Evolutionary conservation across 2,329 filamentous ascomycete species (phyloP).

Genomic region (Cladosporium cucumerinum): DNA sequence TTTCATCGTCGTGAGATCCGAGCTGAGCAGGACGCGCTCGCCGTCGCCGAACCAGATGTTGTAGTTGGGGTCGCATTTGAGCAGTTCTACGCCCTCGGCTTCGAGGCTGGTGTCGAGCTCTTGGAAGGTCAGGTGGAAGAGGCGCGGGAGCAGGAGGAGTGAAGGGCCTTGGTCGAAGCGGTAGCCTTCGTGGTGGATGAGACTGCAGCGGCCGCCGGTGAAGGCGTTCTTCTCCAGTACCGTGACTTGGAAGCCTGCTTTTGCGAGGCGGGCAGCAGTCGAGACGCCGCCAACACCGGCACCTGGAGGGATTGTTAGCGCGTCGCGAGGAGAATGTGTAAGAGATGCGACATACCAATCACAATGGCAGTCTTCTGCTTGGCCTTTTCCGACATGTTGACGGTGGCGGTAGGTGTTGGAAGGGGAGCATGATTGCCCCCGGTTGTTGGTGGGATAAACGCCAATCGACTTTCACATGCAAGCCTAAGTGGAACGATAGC

Average conservation of each 20-base stretch:
- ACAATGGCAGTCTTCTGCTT: slow-evolving; percentile 50
- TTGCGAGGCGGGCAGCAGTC: slow-evolving; percentile 66
- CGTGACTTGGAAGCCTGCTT: slow-evolving; percentile 67
- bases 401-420: not conserved
- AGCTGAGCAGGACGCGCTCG: slow-evolving; percentile 60
- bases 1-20: slow-evolving; percentile 70
- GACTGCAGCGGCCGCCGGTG: slow-evolving; percentile 67
- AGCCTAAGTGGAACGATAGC: slow-evolving; percentile 2
- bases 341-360: slow-evolving; percentile 44
- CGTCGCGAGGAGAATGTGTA: not conserved
- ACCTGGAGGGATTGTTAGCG: slow-evolving; percentile 2
- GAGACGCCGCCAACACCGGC: slow-evolving; percentile 59
- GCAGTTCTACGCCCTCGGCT: slow-evolving; percentile 62
- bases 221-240: slow-evolving; percentile 75
- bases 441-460: not conserved
- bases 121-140: slow-evolving; percentile 66
- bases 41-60: slow-evolving; percentile 70
- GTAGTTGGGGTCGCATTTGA: slow-evolving; percentile 75
- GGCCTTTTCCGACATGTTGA: slow-evolving; percentile 28
- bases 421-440: slow-evolving; percentile 1
- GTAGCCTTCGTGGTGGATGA: slow-evolving; percentile 60
- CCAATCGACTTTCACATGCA: slow-evolving; percentile 5
- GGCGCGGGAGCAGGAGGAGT: slow-evolving; percentile 65
- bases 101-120: slow-evolving; percentile 66
- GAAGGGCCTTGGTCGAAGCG: slow-evolving; percentile 76